These are phyloP conservation scores for Suillus paluster DNA, from an alignment of 768 basidiomycete genomes.

Conservation along the genomic window DNA sequence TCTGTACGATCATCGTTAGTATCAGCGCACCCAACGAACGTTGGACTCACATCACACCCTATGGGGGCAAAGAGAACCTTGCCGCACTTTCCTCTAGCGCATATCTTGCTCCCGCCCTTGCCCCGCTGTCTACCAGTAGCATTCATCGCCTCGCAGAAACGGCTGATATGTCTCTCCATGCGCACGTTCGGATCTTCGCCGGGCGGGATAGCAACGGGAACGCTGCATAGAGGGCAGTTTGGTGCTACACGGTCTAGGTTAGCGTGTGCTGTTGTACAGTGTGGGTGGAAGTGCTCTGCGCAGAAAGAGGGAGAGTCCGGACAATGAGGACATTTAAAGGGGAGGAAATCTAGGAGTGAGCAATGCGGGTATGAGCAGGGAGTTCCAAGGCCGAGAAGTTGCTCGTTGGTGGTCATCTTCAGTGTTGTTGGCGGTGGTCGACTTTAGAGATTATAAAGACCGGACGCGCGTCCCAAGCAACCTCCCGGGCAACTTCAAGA, in stretches of 20 bases:
- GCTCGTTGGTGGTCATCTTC: conserved; percentile 38
- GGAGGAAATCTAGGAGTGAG: conserved; percentile 79
- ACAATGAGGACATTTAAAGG: conserved; percentile 88
- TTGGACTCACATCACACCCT: conserved; percentile 64
- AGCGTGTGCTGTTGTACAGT: conserved; percentile 64
- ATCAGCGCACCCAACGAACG: conserved; percentile 3
- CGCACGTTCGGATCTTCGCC: conserved; percentile 81
- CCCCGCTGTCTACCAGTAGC: conserved; percentile 47
- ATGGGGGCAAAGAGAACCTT: conserved; percentile 80
- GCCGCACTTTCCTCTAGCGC: conserved; percentile 64
- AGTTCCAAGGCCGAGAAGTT: conserved; percentile 68
- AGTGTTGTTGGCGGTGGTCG: conserved; percentile 7
- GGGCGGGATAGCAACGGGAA: conserved; percentile 72
- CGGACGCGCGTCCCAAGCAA: conserved; percentile 35
- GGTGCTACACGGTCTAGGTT: conserved; percentile 77
- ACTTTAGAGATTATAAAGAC: conserved; percentile 19
- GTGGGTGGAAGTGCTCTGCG: conserved; percentile 75
- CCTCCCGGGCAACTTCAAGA: not conserved
- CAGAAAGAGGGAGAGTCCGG: conserved; percentile 58
- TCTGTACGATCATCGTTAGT: conserved; percentile 42
- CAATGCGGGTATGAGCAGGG: conserved; percentile 74
- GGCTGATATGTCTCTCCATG: conserved; percentile 77
- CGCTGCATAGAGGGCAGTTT: conserved; percentile 78
- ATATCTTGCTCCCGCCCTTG: conserved; percentile 55
- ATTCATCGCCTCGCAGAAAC: conserved; percentile 70